Evolutionary conservation across 169 alveolate genomes (phyloP), one percentile per base, ranked within the genome.

Genomic region (Eimeria tenella): DNA sequence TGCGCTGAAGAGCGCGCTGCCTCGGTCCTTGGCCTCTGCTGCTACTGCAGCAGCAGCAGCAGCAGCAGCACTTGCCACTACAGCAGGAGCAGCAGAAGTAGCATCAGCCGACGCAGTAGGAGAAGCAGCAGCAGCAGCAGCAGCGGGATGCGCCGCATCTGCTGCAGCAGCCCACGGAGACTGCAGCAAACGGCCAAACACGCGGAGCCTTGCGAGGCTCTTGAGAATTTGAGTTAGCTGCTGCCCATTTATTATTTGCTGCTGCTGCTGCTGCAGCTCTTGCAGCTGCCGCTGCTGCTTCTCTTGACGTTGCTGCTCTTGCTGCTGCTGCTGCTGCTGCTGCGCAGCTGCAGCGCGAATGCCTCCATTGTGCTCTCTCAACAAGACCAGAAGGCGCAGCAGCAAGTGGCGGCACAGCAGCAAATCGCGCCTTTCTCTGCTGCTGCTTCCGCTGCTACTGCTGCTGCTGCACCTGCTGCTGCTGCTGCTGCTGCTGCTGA

Each of bases 181-280:
- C 21, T 71, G 49, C 56, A 71, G 53, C 56, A 71, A 10, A 71
- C 53, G 53, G 42, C 21, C 52, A 10, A 71, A 71, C 10, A n/a
- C 42, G 81, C 81, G 81, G 17, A 71, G 81, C 81, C 81, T 71
- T 4, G 81, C 81, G 81, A 71, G 81, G 15, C 81, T 71, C 15
- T 71, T 71, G 8, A 71, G 42, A 9, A 71, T 71, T 50, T 71
- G 81, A 5, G 81, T 71, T 6, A 71, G 53, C 53, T 71, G 81
- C 81, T 71, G 56, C 4, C 52, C 81, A 31, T 31, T 71, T n/a
- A 71, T 6, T 19, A 31, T 31, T 50, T n/a, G 21, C 6, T 71
- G 81, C 81, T 71, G 81, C 81, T 71, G 81, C 81, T 71, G 81
- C 49, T n/a, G 81, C 81, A 19, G 81, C 73, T 62, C 31, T n/a